A percentile compares a stretch with the other conserved stretches of the same genome.
phyloP scores from a whole-genome alignment of 108 stramenopile genomes.

The Cylindrotheca fusiformis region DNA sequence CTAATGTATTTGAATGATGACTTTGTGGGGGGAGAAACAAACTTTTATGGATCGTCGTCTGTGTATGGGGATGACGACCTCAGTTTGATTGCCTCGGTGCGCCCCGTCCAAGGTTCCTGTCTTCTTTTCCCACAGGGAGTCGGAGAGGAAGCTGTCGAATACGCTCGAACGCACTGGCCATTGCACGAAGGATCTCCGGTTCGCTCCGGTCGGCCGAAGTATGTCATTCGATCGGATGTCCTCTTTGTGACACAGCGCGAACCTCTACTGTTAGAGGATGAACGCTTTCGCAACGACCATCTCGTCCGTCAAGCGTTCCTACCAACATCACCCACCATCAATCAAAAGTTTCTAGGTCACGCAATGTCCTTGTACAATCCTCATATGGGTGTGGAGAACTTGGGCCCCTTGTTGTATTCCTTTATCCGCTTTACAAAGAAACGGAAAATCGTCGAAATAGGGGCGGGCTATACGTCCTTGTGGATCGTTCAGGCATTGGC shows the following conservation, averaged over 20 bases:
- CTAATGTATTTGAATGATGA: constrained; percentile 87
- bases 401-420: constrained; percentile 67
- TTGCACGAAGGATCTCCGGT: constrained; percentile 81
- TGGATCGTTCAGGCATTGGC: constrained; percentile 73
- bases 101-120: constrained; percentile 61
- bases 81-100: constrained; percentile 59
- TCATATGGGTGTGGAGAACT: constrained; percentile 86
- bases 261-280: constrained; percentile 9
- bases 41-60: constrained; percentile 60
- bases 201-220: constrained; percentile 65
- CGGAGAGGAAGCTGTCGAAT: constrained; percentile 66
- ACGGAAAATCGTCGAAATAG: constrained; percentile 71
- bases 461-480: constrained; percentile 82
- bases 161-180: constrained; percentile 71
- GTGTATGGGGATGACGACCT: background rate
- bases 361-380: constrained; percentile 62
- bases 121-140: constrained; percentile 86
- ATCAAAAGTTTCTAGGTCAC: constrained; percentile 55
- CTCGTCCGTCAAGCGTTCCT: constrained; percentile 59
- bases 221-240: constrained; percentile 86
- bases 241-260: constrained; percentile 51
- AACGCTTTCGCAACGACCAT: constrained; percentile 51
- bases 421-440: constrained; percentile 71
- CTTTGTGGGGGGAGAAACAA: constrained; percentile 84
- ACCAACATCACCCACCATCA: constrained; percentile 42